A percentile compares a stretch with the other conserved stretches of the same genome.
Conservation (phyloP, 257 asterid genomes). For the Scutellaria baicalensis region DNA sequence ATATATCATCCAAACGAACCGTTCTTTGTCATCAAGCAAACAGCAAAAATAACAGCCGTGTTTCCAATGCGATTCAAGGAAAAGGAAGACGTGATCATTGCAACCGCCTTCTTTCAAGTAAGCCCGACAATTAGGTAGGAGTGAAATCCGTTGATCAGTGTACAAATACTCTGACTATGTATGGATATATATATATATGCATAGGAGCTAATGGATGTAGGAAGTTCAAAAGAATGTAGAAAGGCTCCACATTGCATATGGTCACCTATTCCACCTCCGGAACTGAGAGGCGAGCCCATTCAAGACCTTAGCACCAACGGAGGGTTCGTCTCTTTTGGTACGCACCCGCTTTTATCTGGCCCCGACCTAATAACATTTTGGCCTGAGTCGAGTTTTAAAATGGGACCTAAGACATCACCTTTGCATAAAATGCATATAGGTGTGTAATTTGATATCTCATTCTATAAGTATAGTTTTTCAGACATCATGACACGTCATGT, state of each 20-base stretch:
- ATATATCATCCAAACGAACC: constrained; percentile 72
- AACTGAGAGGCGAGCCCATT: constrained; percentile 77
- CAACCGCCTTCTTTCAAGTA: constrained; percentile 85
- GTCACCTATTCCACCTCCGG: constrained; percentile 90
- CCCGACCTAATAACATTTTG: neutral
- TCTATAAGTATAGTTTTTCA: constrained; percentile 15
- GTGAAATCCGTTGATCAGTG: too few species aligned
- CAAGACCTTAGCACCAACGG: constrained; percentile 83
- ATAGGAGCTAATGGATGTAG: constrained; percentile 79
- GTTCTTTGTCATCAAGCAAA: constrained; percentile 77
- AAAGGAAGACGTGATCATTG: constrained; percentile 60
- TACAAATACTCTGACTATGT: neutral
- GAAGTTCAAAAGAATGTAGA: constrained; percentile 38
- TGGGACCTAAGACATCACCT: too few species aligned
- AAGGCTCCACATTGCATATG: constrained; percentile 84
- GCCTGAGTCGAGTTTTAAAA: neutral
- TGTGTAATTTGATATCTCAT: too few species aligned
- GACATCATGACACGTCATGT: constrained; percentile 67
- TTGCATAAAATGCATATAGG: too few species aligned
- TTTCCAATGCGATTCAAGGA: constrained; percentile 92
- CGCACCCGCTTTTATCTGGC: neutral
- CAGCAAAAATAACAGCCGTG: constrained; percentile 58
- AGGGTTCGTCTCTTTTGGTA: constrained; percentile 90
- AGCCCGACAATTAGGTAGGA: neutral
- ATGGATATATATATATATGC: neutral